Base-by-base conservation (phyloP, 257 asterid genomes). In the Craterostigma plantagineum region DNA sequence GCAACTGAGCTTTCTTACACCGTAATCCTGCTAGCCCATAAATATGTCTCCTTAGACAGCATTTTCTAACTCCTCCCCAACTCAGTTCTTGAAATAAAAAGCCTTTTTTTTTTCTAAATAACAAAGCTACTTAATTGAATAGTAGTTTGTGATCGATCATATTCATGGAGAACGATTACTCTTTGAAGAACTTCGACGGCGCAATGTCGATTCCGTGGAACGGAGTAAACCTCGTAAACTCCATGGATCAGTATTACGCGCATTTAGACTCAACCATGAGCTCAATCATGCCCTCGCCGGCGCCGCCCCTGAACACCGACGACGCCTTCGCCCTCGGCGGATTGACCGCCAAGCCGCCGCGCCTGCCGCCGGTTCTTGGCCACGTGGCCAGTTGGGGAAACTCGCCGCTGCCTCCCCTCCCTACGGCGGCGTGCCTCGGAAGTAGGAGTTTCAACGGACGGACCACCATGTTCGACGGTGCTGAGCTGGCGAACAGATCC, bases 401-500 rank as follows among this genome's bases (percentile, higher is more conserved):
- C 6, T 6, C 30, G 6, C 30, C 30, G 30, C 6, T 23, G 30
- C 67, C 73, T 14, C 9, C 50, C 8, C 52, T 75, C 48, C 70
- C 79, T 3, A 34, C 70, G 59, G 72, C 76, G 48, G 79, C 98
- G 1, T 67, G 91, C 70, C 79, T 75, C 18, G 92, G 92, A 0
- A 79, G 79, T 52, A 61, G 76, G 35, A 83, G 92, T 52, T 79
- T 79, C 56, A 83, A 79, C 17, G 92, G 70, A 4, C 47, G 92
- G 11, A 62, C 63, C 1, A 46, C 63, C 2, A 65, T 16, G 54
- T 50, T 49, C 30, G 30, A 6, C 34, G 61, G 18, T 8, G 75
- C 63, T 37, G 7, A 42, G 8, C 3, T 9, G 44, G 45, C 50
- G 16, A 52, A 42, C 15, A 61, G 74, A 80, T 74, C 73, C 55